Evolutionary conservation across 345 rosid species (phyloP), one percentile per base, ranked within the genome.

Genomic region (Arabis hirsuta): DNA sequence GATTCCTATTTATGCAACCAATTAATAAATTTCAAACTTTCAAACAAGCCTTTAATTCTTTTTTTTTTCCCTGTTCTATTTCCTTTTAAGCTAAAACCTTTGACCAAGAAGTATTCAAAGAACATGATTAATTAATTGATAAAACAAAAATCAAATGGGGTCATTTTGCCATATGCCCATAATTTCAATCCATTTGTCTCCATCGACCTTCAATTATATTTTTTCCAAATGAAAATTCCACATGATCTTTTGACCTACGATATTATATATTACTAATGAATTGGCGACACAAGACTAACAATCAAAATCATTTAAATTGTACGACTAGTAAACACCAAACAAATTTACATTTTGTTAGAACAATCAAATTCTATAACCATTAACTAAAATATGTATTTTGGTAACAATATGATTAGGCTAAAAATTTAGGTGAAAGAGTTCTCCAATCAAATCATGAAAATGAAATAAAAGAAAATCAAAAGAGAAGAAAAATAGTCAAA

Each of bases 401-500:
- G 2, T 34, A 34, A 34, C 65, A 22, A 24, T 48, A 39, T 26
- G 2, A 58, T 26, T 73, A 73, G 45, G 54, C 38, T 48, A 55
- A 36, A 55, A 55, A 54, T 14, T 46, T 57, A 29, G 65, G 65
- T 38, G 41, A 56, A 50, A 11, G 72, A 9, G 56, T 72, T 36
- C 41, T 1, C 16, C 29, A 16, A 47, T 51, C 61, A 57, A 6
- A 66, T 56, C 20, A 55, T 53, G 50, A 55, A 63, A 63, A 72
- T 34, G 29, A 29, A 42, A 54, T 24, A 24, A 43, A 43, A 44
- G 38, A 24, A 70, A 59, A 9, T 22, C n/a, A 45, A 69, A 71
- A 44, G 9, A 55, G 57, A 47, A 42, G 52, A 36, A 59, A 66
- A 67, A 51, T 19, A 58, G 71, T 73, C 67, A 73, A 73, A 73